phyloP scores from a whole-genome alignment of 768 basidiomycete genomes.

The Pilatotrama ljubarskyi region DNA sequence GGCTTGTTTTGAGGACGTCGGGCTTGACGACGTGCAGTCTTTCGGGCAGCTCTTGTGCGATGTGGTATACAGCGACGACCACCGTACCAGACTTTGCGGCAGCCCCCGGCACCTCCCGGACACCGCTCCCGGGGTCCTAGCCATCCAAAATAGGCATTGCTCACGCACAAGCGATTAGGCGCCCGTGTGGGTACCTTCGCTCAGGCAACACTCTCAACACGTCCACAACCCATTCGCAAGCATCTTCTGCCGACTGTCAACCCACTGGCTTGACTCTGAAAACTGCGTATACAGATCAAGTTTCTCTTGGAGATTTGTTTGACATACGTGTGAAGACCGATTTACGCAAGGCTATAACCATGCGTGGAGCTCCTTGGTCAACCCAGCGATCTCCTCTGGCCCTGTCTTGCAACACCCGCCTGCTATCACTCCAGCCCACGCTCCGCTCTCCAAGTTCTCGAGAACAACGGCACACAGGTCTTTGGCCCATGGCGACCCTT shows the following conservation, averaged over 20 bases:
- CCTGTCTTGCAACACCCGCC: conserved; percentile 73
- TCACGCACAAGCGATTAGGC: background rate
- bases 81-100: conserved; percentile 12
- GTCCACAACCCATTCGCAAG: too few relatives aligned
- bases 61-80: conserved; percentile 21
- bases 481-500: conserved; percentile 39
- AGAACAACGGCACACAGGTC: conserved; percentile 31
- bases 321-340: too few relatives aligned
- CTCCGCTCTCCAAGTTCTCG: conserved; percentile 18
- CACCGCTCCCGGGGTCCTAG: conserved; percentile 16
- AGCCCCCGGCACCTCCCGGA: conserved; percentile 20
- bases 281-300: too few relatives aligned
- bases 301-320: too few relatives aligned
- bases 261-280: too few relatives aligned
- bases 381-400: conserved; percentile 47
- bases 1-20: conserved; percentile 42
- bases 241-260: too few relatives aligned
- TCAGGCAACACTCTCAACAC: too few relatives aligned
- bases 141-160: background rate
- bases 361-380: background rate
- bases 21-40: conserved; percentile 41
- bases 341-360: background rate
- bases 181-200: too few relatives aligned
- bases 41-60: conserved; percentile 28
- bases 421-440: conserved; percentile 55